phyloP scores from a whole-genome alignment of 495 filamentous ascomycete genomes.

The Penicillium alfredii region DNA sequence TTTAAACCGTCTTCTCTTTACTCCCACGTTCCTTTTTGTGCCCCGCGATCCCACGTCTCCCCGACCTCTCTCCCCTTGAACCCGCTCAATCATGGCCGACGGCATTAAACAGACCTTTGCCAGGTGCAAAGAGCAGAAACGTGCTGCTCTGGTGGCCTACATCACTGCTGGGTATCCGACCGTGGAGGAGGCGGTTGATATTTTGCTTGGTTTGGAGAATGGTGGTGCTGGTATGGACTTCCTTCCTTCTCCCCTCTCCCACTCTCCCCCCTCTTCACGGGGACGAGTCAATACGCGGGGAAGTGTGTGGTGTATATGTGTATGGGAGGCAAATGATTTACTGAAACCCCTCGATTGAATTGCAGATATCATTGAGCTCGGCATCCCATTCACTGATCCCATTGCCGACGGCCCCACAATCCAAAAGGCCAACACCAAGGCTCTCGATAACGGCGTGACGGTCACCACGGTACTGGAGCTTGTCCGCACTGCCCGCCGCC shows the following conservation, averaged over 20 bases:
- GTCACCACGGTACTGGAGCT: slow-evolving; percentile 70
- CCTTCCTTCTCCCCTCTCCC: no score
- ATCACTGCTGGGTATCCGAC: slow-evolving; percentile 92
- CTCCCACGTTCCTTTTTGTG: slow-evolving; percentile 11
- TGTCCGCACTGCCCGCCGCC: slow-evolving; percentile 66
- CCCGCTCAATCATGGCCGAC: no score
- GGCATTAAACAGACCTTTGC: slow-evolving; percentile 79
- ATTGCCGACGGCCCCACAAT: slow-evolving; percentile 95
- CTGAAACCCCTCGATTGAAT: no score
- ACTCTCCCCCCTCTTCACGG: no score
- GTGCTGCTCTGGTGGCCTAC: slow-evolving; percentile 82
- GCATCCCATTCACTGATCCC: slow-evolving; percentile 94
- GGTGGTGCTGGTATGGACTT: slow-evolving; percentile 73
- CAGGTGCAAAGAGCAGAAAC: slow-evolving; percentile 68
- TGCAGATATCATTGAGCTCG: slow-evolving; percentile 44
- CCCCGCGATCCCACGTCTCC: slow-evolving; percentile 11
- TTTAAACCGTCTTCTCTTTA: slow-evolving; percentile 3
- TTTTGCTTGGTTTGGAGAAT: slow-evolving; percentile 83
- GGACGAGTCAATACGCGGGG: no score
- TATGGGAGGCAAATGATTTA: no score
- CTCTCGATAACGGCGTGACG: slow-evolving; percentile 83
- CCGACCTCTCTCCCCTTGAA: slow-evolving; percentile 13
- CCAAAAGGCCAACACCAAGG: slow-evolving; percentile 83
- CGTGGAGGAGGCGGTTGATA: slow-evolving; percentile 71
- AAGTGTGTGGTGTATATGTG: no score